Conservation (phyloP, 441 rosid species). For the Corymbia citriodora region DNA sequence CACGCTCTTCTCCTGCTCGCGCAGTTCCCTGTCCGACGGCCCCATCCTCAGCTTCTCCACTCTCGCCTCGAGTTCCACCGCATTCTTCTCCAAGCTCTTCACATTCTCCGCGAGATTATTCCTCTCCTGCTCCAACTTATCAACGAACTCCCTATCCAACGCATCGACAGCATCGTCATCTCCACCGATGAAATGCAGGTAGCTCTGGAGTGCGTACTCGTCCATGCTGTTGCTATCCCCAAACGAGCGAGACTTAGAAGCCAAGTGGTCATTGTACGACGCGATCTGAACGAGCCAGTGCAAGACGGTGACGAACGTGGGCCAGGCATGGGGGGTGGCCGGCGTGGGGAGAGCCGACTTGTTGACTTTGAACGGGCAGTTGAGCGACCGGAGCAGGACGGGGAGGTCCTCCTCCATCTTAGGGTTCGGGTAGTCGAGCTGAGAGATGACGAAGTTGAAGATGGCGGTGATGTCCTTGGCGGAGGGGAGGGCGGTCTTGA, state of each 20-base stretch:
- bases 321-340: constrained; percentile 89
- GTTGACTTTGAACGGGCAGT: constrained; percentile 64
- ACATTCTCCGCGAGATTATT: constrained; percentile 26
- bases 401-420: constrained; percentile 74
- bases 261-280: constrained; percentile 26
- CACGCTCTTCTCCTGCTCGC: constrained; percentile 48
- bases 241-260: constrained; percentile 14
- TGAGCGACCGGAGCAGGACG: constrained; percentile 38
- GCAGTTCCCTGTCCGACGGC: constrained; percentile 48
- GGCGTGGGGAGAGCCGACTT: constrained; percentile 78
- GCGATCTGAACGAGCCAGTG: constrained; percentile 82
- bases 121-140: constrained; percentile 61
- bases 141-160: constrained; percentile 45
- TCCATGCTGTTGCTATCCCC: constrained; percentile 37
- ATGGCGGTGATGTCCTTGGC: constrained; percentile 58
- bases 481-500: constrained; percentile 44
- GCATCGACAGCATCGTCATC: constrained; percentile 59
- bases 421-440: constrained; percentile 36
- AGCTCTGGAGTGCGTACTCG: constrained; percentile 41
- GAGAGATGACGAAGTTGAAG: constrained; percentile 45
- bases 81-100: constrained; percentile 22
- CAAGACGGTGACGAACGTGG: constrained; percentile 51
- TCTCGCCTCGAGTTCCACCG: constrained; percentile 33
- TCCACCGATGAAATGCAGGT: constrained; percentile 39
- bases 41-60: constrained; percentile 41